Evolutionary conservation across 2,329 filamentous ascomycete species (phyloP).

Genomic region (Colletotrichum viniferum): DNA sequence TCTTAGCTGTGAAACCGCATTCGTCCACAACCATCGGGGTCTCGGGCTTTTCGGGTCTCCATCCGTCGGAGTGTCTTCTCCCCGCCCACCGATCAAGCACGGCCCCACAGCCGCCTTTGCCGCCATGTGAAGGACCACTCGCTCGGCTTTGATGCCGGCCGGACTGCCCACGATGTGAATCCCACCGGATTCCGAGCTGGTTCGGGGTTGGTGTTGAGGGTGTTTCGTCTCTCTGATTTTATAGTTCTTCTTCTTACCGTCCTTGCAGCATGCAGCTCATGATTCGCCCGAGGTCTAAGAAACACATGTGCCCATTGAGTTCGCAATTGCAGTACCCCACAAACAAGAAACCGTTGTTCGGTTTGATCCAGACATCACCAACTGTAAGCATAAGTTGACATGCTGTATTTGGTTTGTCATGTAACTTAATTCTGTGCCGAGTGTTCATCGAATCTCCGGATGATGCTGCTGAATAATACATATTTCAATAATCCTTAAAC

Average conservation of each 20-base stretch:
- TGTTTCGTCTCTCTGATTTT: not conserved
- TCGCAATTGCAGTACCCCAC: not conserved
- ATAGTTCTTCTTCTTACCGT: not conserved
- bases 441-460: not conserved
- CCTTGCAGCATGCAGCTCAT: not conserved
- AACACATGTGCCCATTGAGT: not conserved
- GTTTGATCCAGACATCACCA: not conserved
- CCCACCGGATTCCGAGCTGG: not conserved
- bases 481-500: not conserved
- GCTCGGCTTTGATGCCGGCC: not conserved
- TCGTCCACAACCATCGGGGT: not conserved
- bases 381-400: not conserved
- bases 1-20: constrained; percentile 14
- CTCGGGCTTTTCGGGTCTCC: constrained; percentile 11
- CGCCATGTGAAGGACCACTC: not conserved
- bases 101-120: not conserved
- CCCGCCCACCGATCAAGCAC: constrained; percentile 2
- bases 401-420: not conserved
- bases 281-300: not conserved
- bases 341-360: not conserved
- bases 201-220: not conserved
- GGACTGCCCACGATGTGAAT: not conserved
- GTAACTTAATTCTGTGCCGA: not conserved
- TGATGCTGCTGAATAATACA: not conserved
- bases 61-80: not conserved